Conservation (phyloP, 2,329 filamentous ascomycete species). For the Tolypocladium ovalisporum region DNA sequence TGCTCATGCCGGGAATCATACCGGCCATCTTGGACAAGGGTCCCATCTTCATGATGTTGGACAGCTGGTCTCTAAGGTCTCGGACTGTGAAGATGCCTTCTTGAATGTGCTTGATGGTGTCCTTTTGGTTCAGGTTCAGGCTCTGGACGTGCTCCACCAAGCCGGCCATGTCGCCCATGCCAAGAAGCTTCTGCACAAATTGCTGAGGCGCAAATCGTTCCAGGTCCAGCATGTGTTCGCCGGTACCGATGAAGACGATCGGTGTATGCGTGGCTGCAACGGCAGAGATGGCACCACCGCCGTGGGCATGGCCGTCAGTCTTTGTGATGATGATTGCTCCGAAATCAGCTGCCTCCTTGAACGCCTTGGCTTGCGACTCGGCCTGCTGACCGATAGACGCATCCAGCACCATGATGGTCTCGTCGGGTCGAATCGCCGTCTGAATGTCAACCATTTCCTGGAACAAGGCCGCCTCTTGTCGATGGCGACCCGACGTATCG, state of each 20-base stretch:
- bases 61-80: constrained; percentile 87
- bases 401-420: constrained; percentile 97
- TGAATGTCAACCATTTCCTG: constrained; percentile 98
- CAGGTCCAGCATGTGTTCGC: constrained; percentile 92
- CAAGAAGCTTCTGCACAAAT: constrained; percentile 86
- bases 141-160: constrained; percentile 94
- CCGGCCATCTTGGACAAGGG: constrained; percentile 94
- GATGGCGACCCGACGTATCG: constrained; percentile 89
- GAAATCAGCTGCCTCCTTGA: constrained; percentile 95
- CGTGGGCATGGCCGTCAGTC: constrained; percentile 89
- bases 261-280: constrained; percentile 94
- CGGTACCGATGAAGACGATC: constrained; percentile 95
- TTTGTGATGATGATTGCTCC: constrained; percentile 99
- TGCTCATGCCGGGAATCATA: constrained; percentile 93
- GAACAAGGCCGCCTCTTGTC: constrained; percentile 90
- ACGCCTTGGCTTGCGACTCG: constrained; percentile 86
- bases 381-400: constrained; percentile 94
- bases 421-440: constrained; percentile 76
- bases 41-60: constrained; percentile 99
- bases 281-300: constrained; percentile 93
- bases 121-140: constrained; percentile 91
- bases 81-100: constrained; percentile 94
- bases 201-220: constrained; percentile 88
- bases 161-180: constrained; percentile 95
- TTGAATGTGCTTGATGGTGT: constrained; percentile 97